A percentile compares a stretch with the other conserved stretches of the same genome.
phyloP scores from a whole-genome alignment of 1,139 yeast species.

The Waltiozyma sp. region DNA sequence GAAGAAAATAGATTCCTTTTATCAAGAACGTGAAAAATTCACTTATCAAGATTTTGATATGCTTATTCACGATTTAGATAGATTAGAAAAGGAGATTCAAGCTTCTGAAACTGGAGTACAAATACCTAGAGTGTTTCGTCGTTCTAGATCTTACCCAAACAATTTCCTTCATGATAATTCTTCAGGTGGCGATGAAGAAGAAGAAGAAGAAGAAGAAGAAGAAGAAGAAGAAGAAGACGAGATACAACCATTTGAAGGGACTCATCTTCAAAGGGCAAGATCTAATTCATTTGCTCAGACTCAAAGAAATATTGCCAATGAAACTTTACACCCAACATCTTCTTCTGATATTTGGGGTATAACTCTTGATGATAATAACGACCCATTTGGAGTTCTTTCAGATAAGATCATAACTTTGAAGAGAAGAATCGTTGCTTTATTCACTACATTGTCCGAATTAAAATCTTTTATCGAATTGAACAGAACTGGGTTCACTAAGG shows the following conservation, averaged over 20 bases:
- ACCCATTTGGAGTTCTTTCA: constrained; percentile 23
- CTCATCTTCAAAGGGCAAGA: constrained; percentile 13
- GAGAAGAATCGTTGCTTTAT: constrained; percentile 53
- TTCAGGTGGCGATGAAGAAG: constrained; percentile 6
- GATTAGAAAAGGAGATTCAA: constrained; percentile 20
- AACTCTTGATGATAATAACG: constrained; percentile 17
- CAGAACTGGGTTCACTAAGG: constrained; percentile 80
- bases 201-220: constrained; percentile 11
- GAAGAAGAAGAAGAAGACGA: background rate
- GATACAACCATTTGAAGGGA: background rate
- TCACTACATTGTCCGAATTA: constrained; percentile 72
- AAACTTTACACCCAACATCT: constrained; percentile 10
- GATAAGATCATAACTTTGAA: constrained; percentile 59
- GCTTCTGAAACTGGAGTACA: constrained; percentile 1
- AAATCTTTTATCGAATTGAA: constrained; percentile 75
- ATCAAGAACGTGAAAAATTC: constrained; percentile 39
- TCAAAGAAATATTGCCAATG: constrained; percentile 10
- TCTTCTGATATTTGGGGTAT: constrained; percentile 22
- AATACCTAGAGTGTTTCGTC: background rate
- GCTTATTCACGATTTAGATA: constrained; percentile 15
- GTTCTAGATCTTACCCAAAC: constrained; percentile 1
- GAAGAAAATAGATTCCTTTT: constrained; percentile 49
- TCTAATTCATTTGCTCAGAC: constrained; percentile 12
- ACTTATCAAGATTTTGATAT: constrained; percentile 28
- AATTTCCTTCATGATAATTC: background rate